Evolutionary conservation across 257 asterid genomes (phyloP).

Genomic region (Solanum paucissectum): DNA sequence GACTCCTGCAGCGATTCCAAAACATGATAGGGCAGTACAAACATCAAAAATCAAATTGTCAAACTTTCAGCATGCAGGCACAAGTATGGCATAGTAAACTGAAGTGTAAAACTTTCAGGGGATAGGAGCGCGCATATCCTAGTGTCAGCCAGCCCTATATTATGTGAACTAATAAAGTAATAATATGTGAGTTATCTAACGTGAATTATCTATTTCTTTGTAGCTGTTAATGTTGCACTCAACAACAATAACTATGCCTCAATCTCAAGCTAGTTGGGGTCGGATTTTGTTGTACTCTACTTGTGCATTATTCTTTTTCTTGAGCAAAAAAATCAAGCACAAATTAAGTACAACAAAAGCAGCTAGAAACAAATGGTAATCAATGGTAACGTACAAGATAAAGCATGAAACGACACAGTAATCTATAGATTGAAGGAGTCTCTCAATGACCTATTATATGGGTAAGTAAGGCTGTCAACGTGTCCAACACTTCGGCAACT

Average conservation of each 20-base stretch:
- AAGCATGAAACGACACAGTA: not conserved
- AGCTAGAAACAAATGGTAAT: not conserved
- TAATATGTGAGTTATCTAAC: not conserved
- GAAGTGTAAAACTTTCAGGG: not conserved
- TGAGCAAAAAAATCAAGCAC: not conserved
- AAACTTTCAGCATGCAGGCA: not conserved
- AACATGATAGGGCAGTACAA: slow-evolving; percentile 1
- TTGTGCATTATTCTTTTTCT: not conserved
- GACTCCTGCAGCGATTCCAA: slow-evolving; percentile 35
- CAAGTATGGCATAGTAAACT: not conserved
- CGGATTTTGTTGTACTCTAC: not conserved
- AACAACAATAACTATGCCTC: not conserved
- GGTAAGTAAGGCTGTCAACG: not conserved
- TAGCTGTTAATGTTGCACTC: not conserved
- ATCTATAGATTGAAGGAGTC: not conserved
- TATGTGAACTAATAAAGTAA: not conserved
- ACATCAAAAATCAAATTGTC: not conserved
- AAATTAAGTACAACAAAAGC: not conserved
- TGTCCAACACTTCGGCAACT: not conserved
- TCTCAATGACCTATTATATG: not conserved
- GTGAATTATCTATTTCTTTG: not conserved
- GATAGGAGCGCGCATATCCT: not conserved
- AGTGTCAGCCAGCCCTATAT: not conserved
- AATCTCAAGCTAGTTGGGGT: not conserved
- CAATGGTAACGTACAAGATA: not conserved